Evolutionary conservation across 2,329 filamentous ascomycete species (phyloP).

Genomic region (Sporothrix variecibatus): DNA sequence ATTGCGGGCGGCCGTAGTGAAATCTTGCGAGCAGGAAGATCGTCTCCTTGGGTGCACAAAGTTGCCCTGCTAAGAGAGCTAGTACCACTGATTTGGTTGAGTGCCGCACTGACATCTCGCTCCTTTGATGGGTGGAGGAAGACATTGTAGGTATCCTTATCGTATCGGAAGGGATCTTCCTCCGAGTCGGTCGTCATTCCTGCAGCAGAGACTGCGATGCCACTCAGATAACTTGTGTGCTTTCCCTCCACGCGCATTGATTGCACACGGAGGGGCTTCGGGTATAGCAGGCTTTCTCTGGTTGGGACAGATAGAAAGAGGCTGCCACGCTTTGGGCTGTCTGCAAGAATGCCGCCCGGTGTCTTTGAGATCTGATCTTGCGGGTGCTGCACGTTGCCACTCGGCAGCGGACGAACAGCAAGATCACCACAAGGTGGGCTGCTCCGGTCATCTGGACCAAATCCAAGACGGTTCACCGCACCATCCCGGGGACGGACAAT

Average conservation of each 20-base stretch:
- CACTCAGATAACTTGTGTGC: slow-evolving; percentile 30
- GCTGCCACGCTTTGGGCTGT: not conserved
- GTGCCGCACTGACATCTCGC: slow-evolving; percentile 46
- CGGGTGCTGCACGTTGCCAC: not conserved
- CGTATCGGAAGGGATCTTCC: slow-evolving; percentile 51
- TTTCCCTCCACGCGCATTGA: slow-evolving; percentile 25
- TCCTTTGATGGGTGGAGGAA: slow-evolving; percentile 45
- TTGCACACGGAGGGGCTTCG: slow-evolving; percentile 31
- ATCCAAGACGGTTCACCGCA: slow-evolving; percentile 22
- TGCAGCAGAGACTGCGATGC: slow-evolving; percentile 35
- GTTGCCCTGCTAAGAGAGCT: slow-evolving; percentile 34
- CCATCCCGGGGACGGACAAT: not conserved
- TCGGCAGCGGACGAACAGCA: not conserved
- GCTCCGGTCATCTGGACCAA: not conserved
- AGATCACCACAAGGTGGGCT: not conserved
- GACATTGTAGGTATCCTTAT: slow-evolving; percentile 42
- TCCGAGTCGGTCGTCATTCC: slow-evolving; percentile 40
- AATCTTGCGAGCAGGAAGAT: slow-evolving; percentile 36
- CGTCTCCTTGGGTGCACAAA: slow-evolving; percentile 32
- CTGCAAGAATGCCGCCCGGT: not conserved
- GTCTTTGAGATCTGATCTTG: not conserved
- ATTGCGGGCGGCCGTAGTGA: slow-evolving; percentile 26
- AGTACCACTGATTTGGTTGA: slow-evolving; percentile 38
- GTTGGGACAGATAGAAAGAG: slow-evolving; percentile 17
- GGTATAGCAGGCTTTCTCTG: slow-evolving; percentile 28